phyloP scores from a whole-genome alignment of 2,329 filamentous ascomycete genomes.

The Zymoseptoria crescenta region DNA sequence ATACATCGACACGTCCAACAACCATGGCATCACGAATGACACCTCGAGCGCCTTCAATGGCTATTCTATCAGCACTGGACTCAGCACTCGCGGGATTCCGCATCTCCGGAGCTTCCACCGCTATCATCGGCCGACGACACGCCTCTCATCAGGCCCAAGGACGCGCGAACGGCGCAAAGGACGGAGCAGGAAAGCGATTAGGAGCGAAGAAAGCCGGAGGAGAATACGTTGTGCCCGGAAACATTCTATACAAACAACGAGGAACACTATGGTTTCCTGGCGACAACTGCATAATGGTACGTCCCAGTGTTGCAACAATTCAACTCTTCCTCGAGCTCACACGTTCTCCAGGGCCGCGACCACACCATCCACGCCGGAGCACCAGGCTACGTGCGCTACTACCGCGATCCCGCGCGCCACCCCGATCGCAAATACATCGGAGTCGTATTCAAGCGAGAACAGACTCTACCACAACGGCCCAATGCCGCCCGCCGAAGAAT shows the following conservation, averaged over 20 bases:
- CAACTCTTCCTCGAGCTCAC: neutral
- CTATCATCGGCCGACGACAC: conserved; percentile 34
- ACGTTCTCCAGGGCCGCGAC: conserved; percentile 59
- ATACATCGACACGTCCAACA: neutral
- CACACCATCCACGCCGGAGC: conserved; percentile 88
- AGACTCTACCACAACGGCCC: conserved; percentile 66
- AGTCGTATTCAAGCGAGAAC: conserved; percentile 74
- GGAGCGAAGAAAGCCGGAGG: conserved; percentile 90
- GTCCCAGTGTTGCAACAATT: neutral
- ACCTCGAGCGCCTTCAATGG: conserved; percentile 22
- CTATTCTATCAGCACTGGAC: conserved; percentile 22
- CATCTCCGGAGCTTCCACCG: conserved; percentile 15
- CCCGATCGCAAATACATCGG: conserved; percentile 91
- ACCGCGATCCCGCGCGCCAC: conserved; percentile 75
- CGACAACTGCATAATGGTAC: conserved; percentile 80
- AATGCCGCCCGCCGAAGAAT: conserved; percentile 67
- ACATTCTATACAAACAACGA: conserved; percentile 96
- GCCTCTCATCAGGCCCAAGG: conserved; percentile 56
- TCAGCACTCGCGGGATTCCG: conserved; percentile 26
- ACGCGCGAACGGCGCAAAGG: conserved; percentile 61
- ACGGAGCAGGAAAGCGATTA: conserved; percentile 73
- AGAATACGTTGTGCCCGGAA: conserved; percentile 89
- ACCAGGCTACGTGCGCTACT: conserved; percentile 92
- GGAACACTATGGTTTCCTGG: conserved; percentile 92
- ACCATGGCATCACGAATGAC: conserved; percentile 6